These are phyloP conservation scores for Cercospora sp. DNA, from an alignment of 2,329 filamentous ascomycete genomes.

Conservation along the genomic window DNA sequence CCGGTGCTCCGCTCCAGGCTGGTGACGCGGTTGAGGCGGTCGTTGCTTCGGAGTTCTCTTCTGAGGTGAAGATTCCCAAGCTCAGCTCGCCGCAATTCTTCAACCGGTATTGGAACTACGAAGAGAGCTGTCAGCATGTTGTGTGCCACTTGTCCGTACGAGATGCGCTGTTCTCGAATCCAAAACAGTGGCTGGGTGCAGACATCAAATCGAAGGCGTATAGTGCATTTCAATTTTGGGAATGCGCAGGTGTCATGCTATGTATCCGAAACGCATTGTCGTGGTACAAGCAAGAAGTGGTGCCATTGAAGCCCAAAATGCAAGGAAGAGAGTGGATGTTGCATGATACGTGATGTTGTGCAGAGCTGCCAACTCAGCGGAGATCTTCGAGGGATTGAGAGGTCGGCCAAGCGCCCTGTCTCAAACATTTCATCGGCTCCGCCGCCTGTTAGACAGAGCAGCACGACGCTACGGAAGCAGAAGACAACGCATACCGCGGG, in stretches of 20 bases:
- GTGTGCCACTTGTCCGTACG: not conserved
- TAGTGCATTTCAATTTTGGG: constrained; percentile 9
- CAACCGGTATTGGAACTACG: constrained; percentile 74
- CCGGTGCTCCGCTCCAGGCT: constrained; percentile 61
- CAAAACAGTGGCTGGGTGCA: not conserved
- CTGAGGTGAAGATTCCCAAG: constrained; percentile 76
- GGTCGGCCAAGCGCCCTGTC: not conserved
- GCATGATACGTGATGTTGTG: constrained; percentile 18
- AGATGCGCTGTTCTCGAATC: not conserved
- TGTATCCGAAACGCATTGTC: constrained; percentile 22
- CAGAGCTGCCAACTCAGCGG: constrained; percentile 18
- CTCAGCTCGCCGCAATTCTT: constrained; percentile 72
- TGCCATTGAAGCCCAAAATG: constrained; percentile 20
- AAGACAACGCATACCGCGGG: constrained; percentile 35
- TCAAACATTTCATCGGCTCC: not conserved
- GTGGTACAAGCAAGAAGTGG: constrained; percentile 23
- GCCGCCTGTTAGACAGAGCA: constrained; percentile 20
- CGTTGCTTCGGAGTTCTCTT: constrained; percentile 53
- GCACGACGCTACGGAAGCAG: constrained; percentile 25
- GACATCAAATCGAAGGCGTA: not conserved
- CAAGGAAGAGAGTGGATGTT: constrained; percentile 10
- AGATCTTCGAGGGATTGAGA: constrained; percentile 1
- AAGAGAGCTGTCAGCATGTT: constrained; percentile 18
- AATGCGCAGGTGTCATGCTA: constrained; percentile 24
- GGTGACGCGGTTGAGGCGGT: constrained; percentile 58